Conservation (phyloP, 495 filamentous ascomycete species). For the Annulohypoxylon stygium region DNA sequence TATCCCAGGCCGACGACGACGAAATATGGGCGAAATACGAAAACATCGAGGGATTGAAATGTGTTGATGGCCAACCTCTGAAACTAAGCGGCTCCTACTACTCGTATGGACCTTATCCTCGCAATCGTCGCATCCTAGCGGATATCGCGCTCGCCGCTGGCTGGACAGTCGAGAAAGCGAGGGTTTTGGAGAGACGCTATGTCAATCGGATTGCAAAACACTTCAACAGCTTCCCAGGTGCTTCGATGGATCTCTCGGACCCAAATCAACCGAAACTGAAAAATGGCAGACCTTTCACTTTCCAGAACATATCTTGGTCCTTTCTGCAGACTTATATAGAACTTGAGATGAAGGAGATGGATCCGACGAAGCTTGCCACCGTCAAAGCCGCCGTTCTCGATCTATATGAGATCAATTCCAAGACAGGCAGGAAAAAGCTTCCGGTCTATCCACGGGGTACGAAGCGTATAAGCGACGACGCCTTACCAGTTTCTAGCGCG, state of each 20-base stretch:
- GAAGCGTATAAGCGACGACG: not conserved
- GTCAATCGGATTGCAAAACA: not conserved
- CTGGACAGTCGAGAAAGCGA: conserved; percentile 5
- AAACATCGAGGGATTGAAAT: not conserved
- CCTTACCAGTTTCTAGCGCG: not conserved
- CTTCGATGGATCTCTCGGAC: not conserved
- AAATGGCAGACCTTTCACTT: conserved; percentile 1
- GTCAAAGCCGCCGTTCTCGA: conserved; percentile 5
- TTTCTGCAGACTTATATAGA: not conserved
- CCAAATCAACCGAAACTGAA: conserved; percentile 7
- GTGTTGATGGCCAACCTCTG: not conserved
- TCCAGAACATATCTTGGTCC: not conserved
- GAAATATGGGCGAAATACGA: conserved; percentile 3
- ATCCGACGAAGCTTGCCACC: not conserved
- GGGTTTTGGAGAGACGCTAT: not conserved
- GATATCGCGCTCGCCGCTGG: conserved; percentile 9
- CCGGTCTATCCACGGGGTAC: not conserved
- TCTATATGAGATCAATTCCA: conserved; percentile 4
- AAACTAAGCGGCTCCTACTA: not conserved
- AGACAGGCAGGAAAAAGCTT: conserved; percentile 1
- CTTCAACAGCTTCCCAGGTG: not conserved
- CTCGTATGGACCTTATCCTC: conserved; percentile 5
- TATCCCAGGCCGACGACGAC: not conserved
- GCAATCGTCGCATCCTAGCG: conserved; percentile 14
- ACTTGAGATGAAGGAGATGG: not conserved